phyloP scores from a whole-genome alignment of 768 basidiomycete genomes.

The Tylopilus sp. region DNA sequence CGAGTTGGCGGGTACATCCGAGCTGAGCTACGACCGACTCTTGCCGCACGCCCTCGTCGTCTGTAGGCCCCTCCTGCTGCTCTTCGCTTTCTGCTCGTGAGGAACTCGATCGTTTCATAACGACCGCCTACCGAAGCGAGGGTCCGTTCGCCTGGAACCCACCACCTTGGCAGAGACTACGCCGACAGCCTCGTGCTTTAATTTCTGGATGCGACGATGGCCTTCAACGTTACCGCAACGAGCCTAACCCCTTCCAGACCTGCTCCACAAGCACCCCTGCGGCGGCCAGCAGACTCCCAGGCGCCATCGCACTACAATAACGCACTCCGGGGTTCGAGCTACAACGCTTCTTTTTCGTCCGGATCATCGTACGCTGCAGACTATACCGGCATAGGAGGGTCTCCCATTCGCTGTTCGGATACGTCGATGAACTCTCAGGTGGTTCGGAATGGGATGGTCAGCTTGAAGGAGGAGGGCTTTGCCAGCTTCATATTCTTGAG shows the following conservation, averaged over 20 bases:
- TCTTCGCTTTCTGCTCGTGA: not conserved
- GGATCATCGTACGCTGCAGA: slow-evolving; percentile 59
- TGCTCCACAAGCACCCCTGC: slow-evolving; percentile 66
- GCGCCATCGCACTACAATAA: slow-evolving; percentile 31
- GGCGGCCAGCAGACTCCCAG: slow-evolving; percentile 41
- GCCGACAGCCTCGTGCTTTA: slow-evolving; percentile 12
- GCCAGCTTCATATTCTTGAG: slow-evolving; percentile 89
- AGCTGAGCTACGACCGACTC: slow-evolving; percentile 13
- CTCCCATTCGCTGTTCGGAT: slow-evolving; percentile 56
- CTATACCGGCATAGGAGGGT: slow-evolving; percentile 82
- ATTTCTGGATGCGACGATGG: slow-evolving; percentile 34
- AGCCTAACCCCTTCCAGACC: slow-evolving; percentile 77
- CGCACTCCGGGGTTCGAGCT: slow-evolving; percentile 51
- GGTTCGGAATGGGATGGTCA: slow-evolving; percentile 70
- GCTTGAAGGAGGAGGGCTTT: slow-evolving; percentile 92
- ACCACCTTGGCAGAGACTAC: not conserved
- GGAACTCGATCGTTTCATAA: slow-evolving; percentile 8
- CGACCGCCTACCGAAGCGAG: not conserved
- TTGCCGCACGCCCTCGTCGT: not conserved
- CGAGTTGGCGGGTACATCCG: slow-evolving; percentile 31
- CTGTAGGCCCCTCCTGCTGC: not conserved
- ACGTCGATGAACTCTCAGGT: slow-evolving; percentile 39
- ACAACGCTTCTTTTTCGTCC: slow-evolving; percentile 56
- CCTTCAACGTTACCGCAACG: slow-evolving; percentile 47
- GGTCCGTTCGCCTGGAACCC: not conserved